Evolutionary conservation across 31 red algal species (phyloP).

Genomic region (Asparagopsis taxiformis): DNA sequence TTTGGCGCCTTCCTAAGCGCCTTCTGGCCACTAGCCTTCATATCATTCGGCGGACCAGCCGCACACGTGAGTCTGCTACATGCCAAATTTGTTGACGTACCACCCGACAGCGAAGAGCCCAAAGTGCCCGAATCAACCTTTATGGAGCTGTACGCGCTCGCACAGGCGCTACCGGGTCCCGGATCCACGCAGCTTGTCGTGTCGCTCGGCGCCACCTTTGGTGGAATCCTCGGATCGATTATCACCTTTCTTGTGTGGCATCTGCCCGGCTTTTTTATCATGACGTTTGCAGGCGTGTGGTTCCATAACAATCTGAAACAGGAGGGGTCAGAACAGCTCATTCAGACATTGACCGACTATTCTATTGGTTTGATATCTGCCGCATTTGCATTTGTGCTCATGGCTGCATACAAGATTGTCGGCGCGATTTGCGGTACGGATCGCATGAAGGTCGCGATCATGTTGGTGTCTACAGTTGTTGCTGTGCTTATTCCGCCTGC

Average conservation of each 20-base stretch:
- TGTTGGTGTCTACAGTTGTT: constrained; percentile 33
- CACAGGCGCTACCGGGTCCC: constrained; percentile 63
- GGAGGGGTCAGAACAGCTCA: not conserved
- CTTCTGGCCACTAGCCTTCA: constrained; percentile 57
- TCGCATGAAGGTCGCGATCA: constrained; percentile 35
- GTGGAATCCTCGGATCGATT: constrained; percentile 41
- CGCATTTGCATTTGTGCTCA: constrained; percentile 63
- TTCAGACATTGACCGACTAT: constrained; percentile 26
- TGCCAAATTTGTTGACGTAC: constrained; percentile 33
- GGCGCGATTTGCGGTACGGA: constrained; percentile 7
- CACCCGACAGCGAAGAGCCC: constrained; percentile 6
- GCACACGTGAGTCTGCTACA: constrained; percentile 74
- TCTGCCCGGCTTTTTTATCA: constrained; percentile 51
- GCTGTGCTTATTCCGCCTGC: constrained; percentile 44
- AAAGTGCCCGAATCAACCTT: constrained; percentile 56
- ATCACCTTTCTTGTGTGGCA: constrained; percentile 63
- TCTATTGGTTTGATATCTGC: constrained; percentile 51
- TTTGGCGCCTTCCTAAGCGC: constrained; percentile 35
- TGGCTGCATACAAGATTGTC: constrained; percentile 63
- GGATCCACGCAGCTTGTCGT: constrained; percentile 69
- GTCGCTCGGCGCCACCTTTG: constrained; percentile 53
- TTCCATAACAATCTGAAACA: constrained; percentile 37
- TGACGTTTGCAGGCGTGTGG: constrained; percentile 46
- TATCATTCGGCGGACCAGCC: constrained; percentile 73
- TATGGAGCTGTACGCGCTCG: constrained; percentile 77